Conservation (phyloP, 1,139 yeast genomes). For the Yamadazyma friedrichii region DNA sequence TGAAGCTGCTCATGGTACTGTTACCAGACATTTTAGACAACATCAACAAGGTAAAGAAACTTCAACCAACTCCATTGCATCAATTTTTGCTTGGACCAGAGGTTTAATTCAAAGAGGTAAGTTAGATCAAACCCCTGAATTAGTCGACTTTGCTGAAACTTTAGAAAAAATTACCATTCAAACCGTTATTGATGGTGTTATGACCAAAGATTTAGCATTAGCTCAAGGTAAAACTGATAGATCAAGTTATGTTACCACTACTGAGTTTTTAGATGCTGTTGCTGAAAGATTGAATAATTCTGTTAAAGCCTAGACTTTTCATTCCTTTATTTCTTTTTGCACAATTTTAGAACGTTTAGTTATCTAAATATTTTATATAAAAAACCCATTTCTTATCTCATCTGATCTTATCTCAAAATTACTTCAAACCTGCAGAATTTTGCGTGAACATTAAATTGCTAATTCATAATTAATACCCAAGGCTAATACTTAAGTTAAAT, state of each 20-base stretch:
- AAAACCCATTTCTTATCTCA: too few species aligned
- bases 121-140: slow-evolving; percentile 69
- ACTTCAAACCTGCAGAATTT: too few species aligned
- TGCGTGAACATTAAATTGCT: too few species aligned
- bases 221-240: slow-evolving; percentile 68
- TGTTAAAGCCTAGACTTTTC: not conserved
- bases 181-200: slow-evolving; percentile 70
- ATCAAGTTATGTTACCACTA: slow-evolving; percentile 68
- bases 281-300: slow-evolving; percentile 6
- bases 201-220: slow-evolving; percentile 82
- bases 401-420: too few species aligned
- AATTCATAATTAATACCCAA: too few species aligned
- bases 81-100: slow-evolving; percentile 85
- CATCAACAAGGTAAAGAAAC: slow-evolving; percentile 84
- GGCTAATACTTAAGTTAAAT: too few species aligned
- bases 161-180: slow-evolving; percentile 70
- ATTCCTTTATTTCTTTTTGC: not conserved
- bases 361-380: not conserved
- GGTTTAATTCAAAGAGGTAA: slow-evolving; percentile 81
- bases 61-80: slow-evolving; percentile 81
- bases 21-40: slow-evolving; percentile 82
- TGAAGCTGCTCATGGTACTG: slow-evolving; percentile 89
- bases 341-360: too few species aligned
- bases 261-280: slow-evolving; percentile 73
- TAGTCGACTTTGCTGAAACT: slow-evolving; percentile 61